Evolutionary conservation across 805 yeast genomes (phyloP), one percentile per base, ranked within the genome.

Genomic region (Saturnispora galanensis): DNA sequence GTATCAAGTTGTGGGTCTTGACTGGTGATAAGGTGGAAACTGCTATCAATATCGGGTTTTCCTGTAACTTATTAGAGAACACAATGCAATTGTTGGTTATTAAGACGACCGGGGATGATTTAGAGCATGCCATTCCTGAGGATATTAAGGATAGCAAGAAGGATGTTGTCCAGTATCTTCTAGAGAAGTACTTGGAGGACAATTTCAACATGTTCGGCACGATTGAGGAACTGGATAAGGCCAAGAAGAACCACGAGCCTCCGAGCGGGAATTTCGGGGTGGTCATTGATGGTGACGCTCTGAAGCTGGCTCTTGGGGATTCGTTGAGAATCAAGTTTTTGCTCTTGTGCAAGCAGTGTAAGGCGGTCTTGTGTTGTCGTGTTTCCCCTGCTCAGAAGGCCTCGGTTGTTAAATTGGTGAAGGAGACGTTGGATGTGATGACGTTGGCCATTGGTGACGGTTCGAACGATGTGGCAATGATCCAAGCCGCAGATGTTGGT

Each of bases 11-110:
- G 43, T 84, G 94, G 94, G 93, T 84, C 39, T 67, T 84, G 40
- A 84, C 94, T 3, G 94, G 94, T 65, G 94, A 84, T 61, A 84
- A 82, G 61, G 85, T 84, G n/a, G 94, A 84, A 62, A 84, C 94
- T 30, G 94, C 93, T 10, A 84, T 84, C 53, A 84, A 84, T 56
- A 84, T 84, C 67, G 94, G 93, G 3, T 84, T 84, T 57, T 81
- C 89, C 2, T 84, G 94, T 72, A 84, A 84, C 55, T 65, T 84
- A 45, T 67, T 84, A 45, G 81, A 80, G 44, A 81, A 73, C 51
- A 84, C 81, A 39, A 84, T 84, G 94, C 81, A 84, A 53, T 64
- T 84, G 21, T 60, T 84, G 42, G 77, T 84, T 10, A 63, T 84
- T 42, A 77, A 78, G 53, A 76, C 81, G 1, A 65, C 71, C 17